Conservation (phyloP, 768 basidiomycete species). For the Leucosporidium yakuticum region DNA sequence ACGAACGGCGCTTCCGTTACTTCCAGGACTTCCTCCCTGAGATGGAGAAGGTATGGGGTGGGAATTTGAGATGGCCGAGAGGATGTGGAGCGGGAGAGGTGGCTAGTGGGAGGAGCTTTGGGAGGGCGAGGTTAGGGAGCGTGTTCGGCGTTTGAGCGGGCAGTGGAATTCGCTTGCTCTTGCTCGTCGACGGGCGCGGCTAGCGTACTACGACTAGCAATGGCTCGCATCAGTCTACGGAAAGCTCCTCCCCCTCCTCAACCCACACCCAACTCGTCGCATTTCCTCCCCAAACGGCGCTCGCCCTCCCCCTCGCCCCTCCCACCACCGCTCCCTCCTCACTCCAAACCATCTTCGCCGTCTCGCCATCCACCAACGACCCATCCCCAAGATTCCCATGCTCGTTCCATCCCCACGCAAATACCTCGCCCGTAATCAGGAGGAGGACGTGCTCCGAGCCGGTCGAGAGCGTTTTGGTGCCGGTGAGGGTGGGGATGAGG, state of each 20-base stretch:
- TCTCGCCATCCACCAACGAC: slow-evolving; percentile 47
- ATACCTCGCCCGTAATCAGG: slow-evolving; percentile 48
- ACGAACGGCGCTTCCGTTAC: slow-evolving; percentile 15
- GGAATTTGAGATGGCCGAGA: slow-evolving; percentile 11
- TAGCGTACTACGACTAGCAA: no score
- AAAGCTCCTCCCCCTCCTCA: no score
- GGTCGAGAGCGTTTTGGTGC: slow-evolving; percentile 50
- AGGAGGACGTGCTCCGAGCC: slow-evolving; percentile 79
- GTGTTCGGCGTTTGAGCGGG: slow-evolving; percentile 11
- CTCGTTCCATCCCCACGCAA: slow-evolving; percentile 98
- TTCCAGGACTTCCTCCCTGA: slow-evolving; percentile 22
- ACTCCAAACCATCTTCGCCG: slow-evolving; percentile 57
- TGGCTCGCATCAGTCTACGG: no score
- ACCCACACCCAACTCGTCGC: slow-evolving; percentile 53
- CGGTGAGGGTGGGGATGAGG: neutral
- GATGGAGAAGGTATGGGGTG: slow-evolving; percentile 1
- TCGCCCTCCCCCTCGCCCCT: slow-evolving; percentile 16
- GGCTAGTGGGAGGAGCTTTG: slow-evolving; percentile 6
- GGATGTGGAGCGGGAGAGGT: slow-evolving; percentile 6
- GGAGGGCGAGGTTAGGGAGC: neutral
- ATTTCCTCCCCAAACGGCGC: slow-evolving; percentile 51
- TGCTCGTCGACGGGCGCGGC: no score
- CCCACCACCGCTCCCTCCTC: slow-evolving; percentile 21
- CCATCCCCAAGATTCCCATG: slow-evolving; percentile 76
- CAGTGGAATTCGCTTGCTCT: no score